Evolutionary conservation across 306 rosid genomes (phyloP), one percentile per base, ranked within the genome.

Genomic region (Vicia faba): DNA sequence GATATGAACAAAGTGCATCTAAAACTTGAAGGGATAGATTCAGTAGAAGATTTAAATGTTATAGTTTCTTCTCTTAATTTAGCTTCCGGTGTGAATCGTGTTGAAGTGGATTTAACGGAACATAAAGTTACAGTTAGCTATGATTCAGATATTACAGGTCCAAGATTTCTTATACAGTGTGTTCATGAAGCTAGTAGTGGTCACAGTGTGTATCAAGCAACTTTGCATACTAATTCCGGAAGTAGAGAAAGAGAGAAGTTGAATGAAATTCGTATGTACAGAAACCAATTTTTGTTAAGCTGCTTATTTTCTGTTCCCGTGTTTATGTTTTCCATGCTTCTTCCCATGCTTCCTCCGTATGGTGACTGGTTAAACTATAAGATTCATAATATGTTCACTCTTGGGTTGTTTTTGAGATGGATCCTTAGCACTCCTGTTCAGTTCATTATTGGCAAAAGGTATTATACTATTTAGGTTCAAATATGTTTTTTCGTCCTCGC

Each of bases 301-400:
- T 89, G 96, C 80, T 69, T 92, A 39, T 92, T 89, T 80, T 84
- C 96, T 3, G 83, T 86, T 78, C 98, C 98, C 0, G 82, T 92
- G 62, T 88, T 92, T 41, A 55, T 84, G 38, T 87, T 86, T 75
- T 84, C 98, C 61, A 92, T 92, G 96, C 87, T 92, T 41, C 91
- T 92, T 62, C 98, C 98, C 7, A 86, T 89, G 98, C 81, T 92
- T 78, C 91, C 95, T 80, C 96, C 96, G 3, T 92, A 83, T 38
- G 98, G 96, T 11, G 71, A 86, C 62, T 92, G 98, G 98, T 75
- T 92, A 59, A 72, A 83, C 66, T 80, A 73, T 66, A 87, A 81
- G 87, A 66, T 86, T 64, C 86, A 84, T 66, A 87, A 86, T 46
- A 86, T 86, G 96, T 89, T 92, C 25, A 83, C 93, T 11, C 58